Evolutionary conservation across 306 rosid genomes (phyloP).

Genomic region (Malus orientalis): DNA sequence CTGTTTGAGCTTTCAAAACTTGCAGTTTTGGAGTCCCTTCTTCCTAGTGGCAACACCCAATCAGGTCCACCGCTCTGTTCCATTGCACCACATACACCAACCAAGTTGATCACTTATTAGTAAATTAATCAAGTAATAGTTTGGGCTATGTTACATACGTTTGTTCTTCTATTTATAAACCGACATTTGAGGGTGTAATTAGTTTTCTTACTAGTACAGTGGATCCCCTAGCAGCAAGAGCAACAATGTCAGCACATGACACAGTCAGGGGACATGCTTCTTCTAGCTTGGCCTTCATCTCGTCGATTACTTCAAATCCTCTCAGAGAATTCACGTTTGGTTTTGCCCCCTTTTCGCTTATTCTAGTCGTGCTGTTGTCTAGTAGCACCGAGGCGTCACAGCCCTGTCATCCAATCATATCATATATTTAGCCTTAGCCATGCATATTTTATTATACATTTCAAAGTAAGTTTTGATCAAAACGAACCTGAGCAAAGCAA

Average conservation of each 20-base stretch:
- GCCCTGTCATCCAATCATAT: slow-evolving; percentile 33
- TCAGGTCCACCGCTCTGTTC: slow-evolving; percentile 84
- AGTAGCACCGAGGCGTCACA: slow-evolving; percentile 72
- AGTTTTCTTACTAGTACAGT: slow-evolving; percentile 45
- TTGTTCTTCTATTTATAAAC: not conserved
- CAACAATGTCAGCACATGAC: slow-evolving; percentile 80
- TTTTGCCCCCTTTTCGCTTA: slow-evolving; percentile 53
- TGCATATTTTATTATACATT: not conserved
- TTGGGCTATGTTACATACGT: not conserved
- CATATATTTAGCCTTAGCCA: not conserved
- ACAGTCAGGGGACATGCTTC: slow-evolving; percentile 64
- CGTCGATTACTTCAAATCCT: slow-evolving; percentile 74
- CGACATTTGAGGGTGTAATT: not conserved
- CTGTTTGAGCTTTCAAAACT: slow-evolving; percentile 55
- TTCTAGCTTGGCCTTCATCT: slow-evolving; percentile 67
- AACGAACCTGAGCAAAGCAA: slow-evolving; percentile 64
- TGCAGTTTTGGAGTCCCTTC: slow-evolving; percentile 72
- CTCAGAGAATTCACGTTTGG: slow-evolving; percentile 72
- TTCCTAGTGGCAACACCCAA: slow-evolving; percentile 78
- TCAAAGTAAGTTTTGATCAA: not conserved
- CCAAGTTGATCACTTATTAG: not conserved
- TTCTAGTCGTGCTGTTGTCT: slow-evolving; percentile 39
- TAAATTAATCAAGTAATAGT: not conserved
- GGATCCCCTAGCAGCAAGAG: slow-evolving; percentile 78
- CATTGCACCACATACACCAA: not conserved